These are phyloP conservation scores for Bipolaris sorokiniana DNA, from an alignment of 2,329 filamentous ascomycete species.

Conservation along the genomic window DNA sequence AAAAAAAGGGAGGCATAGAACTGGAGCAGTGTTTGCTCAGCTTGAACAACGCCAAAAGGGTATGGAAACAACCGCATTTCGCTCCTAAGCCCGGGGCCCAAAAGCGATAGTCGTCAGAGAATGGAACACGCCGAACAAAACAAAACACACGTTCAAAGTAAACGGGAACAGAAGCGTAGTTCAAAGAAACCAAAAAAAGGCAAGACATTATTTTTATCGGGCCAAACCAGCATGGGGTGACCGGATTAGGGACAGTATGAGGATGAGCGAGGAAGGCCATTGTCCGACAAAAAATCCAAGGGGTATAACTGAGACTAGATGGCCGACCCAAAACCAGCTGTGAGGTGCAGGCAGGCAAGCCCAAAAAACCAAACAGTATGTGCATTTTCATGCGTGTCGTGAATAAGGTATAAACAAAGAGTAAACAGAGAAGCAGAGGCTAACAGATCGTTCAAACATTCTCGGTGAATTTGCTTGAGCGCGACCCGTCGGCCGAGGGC, in stretches of 20 bases:
- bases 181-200: background rate
- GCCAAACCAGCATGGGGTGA: constrained; percentile 7
- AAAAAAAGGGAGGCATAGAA: background rate
- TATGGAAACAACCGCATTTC: constrained; percentile 22
- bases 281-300: constrained; percentile 11
- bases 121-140: constrained; percentile 5
- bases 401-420: constrained; percentile 20
- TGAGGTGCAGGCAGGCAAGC: constrained; percentile 14
- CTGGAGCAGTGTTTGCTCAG: no score
- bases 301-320: constrained; percentile 33
- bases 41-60: constrained; percentile 9
- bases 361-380: constrained; percentile 19
- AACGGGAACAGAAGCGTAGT: no score
- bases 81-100: constrained; percentile 14
- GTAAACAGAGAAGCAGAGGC: constrained; percentile 28
- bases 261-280: constrained; percentile 15
- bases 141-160: constrained; percentile 1
- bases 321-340: constrained; percentile 7
- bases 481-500: constrained; percentile 54
- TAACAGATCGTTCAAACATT: constrained; percentile 47
- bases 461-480: constrained; percentile 56
- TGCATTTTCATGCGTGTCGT: constrained; percentile 37
- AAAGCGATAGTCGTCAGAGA: constrained; percentile 13
- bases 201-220: constrained; percentile 30
- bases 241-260: constrained; percentile 31